Evolutionary conservation across 1,284 basidiomycete species (phyloP).

Genomic region (Puccinia horiana): DNA sequence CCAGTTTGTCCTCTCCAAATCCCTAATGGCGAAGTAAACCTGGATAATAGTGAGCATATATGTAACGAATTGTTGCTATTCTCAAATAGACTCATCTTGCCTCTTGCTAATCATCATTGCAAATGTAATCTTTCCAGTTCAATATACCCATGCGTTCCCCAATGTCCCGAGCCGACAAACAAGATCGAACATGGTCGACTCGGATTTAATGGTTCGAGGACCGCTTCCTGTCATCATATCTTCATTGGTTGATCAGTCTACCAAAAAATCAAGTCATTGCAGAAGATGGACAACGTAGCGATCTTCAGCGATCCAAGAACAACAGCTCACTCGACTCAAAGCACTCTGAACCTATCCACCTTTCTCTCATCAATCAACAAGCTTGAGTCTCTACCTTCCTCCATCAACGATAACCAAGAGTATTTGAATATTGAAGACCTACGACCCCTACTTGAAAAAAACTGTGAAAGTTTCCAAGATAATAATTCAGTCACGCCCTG

Average conservation of each 20-base stretch:
- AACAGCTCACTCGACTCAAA: not conserved
- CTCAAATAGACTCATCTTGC: too few relatives aligned
- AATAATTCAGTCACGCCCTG: constrained; percentile 18
- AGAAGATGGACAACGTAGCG: constrained; percentile 4
- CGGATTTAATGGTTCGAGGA: not conserved
- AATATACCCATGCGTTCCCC: not conserved
- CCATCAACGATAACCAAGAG: not conserved
- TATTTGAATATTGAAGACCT: constrained; percentile 6
- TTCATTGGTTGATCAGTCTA: not conserved
- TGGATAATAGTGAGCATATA: not conserved
- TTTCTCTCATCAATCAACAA: not conserved
- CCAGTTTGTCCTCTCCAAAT: not conserved
- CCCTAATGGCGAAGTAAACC: not conserved
- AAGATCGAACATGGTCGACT: not conserved
- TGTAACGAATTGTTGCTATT: too few relatives aligned
- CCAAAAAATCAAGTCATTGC: not conserved
- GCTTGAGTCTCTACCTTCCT: not conserved
- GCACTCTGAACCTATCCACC: not conserved
- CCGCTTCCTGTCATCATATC: constrained; percentile 9
- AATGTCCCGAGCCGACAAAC: not conserved
- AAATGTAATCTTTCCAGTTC: not conserved
- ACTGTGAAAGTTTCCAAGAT: constrained; percentile 18
- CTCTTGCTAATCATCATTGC: too few relatives aligned
- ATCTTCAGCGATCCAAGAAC: constrained; percentile 12
- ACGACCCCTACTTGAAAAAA: constrained; percentile 23